Base-by-base conservation (phyloP, 140 eudicot species). In the Cichorium intybus region DNA sequence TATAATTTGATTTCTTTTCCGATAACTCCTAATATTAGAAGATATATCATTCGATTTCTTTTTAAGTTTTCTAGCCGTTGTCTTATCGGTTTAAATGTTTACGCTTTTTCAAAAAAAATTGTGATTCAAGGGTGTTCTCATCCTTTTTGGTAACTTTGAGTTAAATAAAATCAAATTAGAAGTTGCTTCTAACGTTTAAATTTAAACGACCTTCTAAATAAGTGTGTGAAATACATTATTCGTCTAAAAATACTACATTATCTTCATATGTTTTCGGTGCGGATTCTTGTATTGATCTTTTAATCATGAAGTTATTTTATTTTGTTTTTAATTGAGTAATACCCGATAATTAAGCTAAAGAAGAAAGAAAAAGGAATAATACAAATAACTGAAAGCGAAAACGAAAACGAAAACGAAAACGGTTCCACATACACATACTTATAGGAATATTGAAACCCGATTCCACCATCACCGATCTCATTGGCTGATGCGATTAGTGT, bases 321-420 rank as follows among this genome's bases (percentile, higher is more conserved):
- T 10, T 35, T 34, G 1, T 8, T 8, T 35, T 35, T 35, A 35
- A 35, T 35, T 4, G 15, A 43, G 15, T 43, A 43, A 43, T 43
- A 14, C 49, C 15, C 49, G 6, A 43, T 15, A 43, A 43, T 43
- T 43, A 9, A 43, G 18, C 49, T 1, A 43, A 14, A 43, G 49
- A 43, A 43, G 49, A 43, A 43, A 43, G 16, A 43, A 43, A 14
- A 33, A 49, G 22, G 39, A 24, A 41, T 18, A 55, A 26, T 35
- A 69, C 74, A 56, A 48, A 70, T 70, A 70, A 70, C 75, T 49
- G 75, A 60, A 70, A 59, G 68, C 75, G 61, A 72, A 53, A 41
- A 29, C 31, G 39, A 53, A 67, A 35, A 55, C 75, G 61, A 72
- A 53, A 41, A 29, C 31, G 39, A 53, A 67, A 35, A 55, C 73